phyloP scores from a whole-genome alignment of 257 asterid species.

The Capsicum rhomboideum region DNA sequence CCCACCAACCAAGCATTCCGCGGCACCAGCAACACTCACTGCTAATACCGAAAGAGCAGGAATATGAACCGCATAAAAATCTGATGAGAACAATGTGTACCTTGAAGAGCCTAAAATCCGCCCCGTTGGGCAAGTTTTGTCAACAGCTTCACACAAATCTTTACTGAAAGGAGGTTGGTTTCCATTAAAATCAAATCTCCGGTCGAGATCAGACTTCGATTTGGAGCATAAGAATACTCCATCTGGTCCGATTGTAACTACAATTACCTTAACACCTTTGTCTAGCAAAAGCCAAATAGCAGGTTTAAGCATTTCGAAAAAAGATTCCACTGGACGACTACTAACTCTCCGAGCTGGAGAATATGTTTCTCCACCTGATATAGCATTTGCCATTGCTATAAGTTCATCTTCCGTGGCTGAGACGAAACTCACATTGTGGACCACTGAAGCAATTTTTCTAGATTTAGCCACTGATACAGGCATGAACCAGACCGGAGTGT shows the following conservation, averaged over 20 bases:
- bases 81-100: conserved; percentile 16
- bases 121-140: conserved; percentile 31
- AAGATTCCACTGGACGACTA: conserved; percentile 18
- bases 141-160: conserved; percentile 36
- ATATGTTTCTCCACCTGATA: conserved; percentile 35
- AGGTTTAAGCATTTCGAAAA: conserved; percentile 61
- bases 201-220: conserved; percentile 13
- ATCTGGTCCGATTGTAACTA: conserved; percentile 73
- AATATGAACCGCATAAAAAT: conserved; percentile 44
- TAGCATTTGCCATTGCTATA: conserved; percentile 81
- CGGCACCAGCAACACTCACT: conserved; percentile 68
- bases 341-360: conserved; percentile 27
- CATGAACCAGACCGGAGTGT: conserved; percentile 72
- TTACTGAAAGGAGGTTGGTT: conserved; percentile 20
- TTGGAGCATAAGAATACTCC: conserved; percentile 70
- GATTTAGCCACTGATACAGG: conserved; percentile 89
- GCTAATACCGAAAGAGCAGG: conserved; percentile 69
- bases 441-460: conserved; percentile 55
- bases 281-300: conserved; percentile 67
- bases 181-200: conserved; percentile 5
- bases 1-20: conserved; percentile 93
- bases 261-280: conserved; percentile 58
- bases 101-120: conserved; percentile 15
- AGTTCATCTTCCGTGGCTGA: conserved; percentile 93
- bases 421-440: conserved; percentile 62